phyloP scores from a whole-genome alignment of 2,329 filamentous ascomycete genomes.

The Eutypella sp. region DNA sequence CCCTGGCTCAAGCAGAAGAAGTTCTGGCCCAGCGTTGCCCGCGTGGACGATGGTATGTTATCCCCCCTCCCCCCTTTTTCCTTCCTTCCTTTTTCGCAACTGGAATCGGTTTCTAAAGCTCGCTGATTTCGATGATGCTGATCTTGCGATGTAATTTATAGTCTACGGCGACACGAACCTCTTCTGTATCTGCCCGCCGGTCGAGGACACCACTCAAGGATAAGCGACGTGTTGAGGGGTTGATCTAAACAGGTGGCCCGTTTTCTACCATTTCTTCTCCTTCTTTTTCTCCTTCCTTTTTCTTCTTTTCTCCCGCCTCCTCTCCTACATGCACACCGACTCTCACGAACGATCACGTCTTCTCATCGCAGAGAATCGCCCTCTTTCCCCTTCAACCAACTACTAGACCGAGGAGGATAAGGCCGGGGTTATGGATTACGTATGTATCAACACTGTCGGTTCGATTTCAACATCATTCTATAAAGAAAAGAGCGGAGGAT shows the following conservation, averaged over 20 bases:
- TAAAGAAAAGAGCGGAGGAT: neutral
- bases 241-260: no score
- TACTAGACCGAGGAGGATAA: neutral
- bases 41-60: slow-evolving; percentile 78
- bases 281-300: neutral
- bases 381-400: no score
- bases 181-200: slow-evolving; percentile 89
- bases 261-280: no score
- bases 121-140: neutral
- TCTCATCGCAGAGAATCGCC: neutral
- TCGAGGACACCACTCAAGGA: slow-evolving; percentile 54
- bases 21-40: slow-evolving; percentile 87
- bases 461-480: slow-evolving; percentile 5
- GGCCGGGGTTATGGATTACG: neutral
- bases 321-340: no score
- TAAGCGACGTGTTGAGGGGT: neutral
- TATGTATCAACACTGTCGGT: neutral
- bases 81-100: neutral
- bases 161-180: slow-evolving; percentile 88
- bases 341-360: no score
- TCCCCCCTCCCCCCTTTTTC: neutral
- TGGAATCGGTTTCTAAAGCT: neutral
- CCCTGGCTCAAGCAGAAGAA: slow-evolving; percentile 87
- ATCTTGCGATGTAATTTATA: slow-evolving; percentile 31
- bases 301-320: no score